A percentile compares a stretch with the other conserved stretches of the same genome.
Evolutionary conservation across 2,329 filamentous ascomycete species (phyloP).

Genomic region (Cercospora sp.): DNA sequence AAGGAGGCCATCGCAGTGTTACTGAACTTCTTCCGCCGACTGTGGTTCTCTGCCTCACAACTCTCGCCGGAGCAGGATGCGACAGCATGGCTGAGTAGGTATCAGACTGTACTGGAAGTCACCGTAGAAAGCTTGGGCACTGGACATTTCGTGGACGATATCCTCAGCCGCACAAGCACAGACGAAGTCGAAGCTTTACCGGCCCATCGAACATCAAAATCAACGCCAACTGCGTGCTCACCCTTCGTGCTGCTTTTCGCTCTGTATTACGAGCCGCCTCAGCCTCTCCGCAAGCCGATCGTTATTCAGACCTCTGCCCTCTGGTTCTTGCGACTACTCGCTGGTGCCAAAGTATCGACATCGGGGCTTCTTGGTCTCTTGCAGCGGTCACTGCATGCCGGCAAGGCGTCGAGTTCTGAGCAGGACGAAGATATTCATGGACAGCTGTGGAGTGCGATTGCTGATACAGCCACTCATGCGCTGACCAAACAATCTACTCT

Average conservation of each 20-base stretch:
- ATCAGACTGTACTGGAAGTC: slow-evolving; percentile 37
- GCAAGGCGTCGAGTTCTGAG: not conserved
- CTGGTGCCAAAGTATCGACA: slow-evolving; percentile 22
- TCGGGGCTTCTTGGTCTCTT: slow-evolving; percentile 23
- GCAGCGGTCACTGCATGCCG: slow-evolving; percentile 22
- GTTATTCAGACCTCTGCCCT: slow-evolving; percentile 19
- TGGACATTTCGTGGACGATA: slow-evolving; percentile 53
- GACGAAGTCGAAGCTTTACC: slow-evolving; percentile 63
- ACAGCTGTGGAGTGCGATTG: slow-evolving; percentile 24
- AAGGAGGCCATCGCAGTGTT: slow-evolving; percentile 74
- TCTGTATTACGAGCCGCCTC: slow-evolving; percentile 28
- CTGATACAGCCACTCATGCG: slow-evolving; percentile 14
- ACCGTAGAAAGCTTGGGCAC: slow-evolving; percentile 54
- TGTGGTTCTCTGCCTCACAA: slow-evolving; percentile 58
- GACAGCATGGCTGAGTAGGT: slow-evolving; percentile 27
- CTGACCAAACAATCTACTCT: slow-evolving; percentile 15
- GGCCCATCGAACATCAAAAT: slow-evolving; percentile 59
- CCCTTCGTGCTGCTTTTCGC: slow-evolving; percentile 59
- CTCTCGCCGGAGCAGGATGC: slow-evolving; percentile 16
- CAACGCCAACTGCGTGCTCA: slow-evolving; percentile 54
- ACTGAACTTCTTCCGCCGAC: slow-evolving; percentile 65
- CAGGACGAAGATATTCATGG: slow-evolving; percentile 1
- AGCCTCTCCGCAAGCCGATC: slow-evolving; percentile 8
- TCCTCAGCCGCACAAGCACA: slow-evolving; percentile 54
- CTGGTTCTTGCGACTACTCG: slow-evolving; percentile 27